phyloP scores from a whole-genome alignment of 768 basidiomycete genomes.

The Leccinum longicurvipes region DNA sequence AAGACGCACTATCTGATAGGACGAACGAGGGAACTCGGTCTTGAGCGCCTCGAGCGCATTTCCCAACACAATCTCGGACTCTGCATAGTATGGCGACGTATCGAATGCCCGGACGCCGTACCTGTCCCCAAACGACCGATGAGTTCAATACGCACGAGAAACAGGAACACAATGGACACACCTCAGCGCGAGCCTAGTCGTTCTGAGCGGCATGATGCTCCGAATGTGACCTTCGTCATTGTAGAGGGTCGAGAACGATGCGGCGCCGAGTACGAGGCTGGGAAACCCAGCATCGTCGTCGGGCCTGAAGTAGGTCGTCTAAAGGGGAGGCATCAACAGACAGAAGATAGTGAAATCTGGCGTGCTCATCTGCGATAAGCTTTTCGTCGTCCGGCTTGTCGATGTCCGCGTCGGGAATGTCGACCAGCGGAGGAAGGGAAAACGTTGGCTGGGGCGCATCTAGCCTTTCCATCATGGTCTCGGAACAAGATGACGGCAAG shows the following conservation, averaged over 20 bases:
- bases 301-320: slow-evolving; percentile 34
- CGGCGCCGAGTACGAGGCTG: slow-evolving; percentile 66
- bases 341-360: neutral
- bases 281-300: slow-evolving; percentile 30
- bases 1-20: slow-evolving; percentile 63
- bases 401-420: slow-evolving; percentile 39
- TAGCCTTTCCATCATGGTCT: slow-evolving; percentile 40
- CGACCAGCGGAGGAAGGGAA: slow-evolving; percentile 36
- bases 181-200: slow-evolving; percentile 75
- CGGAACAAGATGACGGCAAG: neutral
- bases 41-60: slow-evolving; percentile 56
- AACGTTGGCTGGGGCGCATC: slow-evolving; percentile 41
- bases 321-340: slow-evolving; percentile 5
- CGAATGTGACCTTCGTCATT: slow-evolving; percentile 57
- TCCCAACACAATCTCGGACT: slow-evolving; percentile 76
- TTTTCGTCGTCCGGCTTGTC: slow-evolving; percentile 38
- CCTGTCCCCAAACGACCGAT: slow-evolving; percentile 33
- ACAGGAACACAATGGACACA: slow-evolving; percentile 29
- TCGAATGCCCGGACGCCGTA: slow-evolving; percentile 83
- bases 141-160: neutral
- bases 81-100: slow-evolving; percentile 77
- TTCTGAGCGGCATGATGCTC: slow-evolving; percentile 56
- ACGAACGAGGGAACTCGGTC: slow-evolving; percentile 70
- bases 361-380: slow-evolving; percentile 31
- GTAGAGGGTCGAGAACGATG: slow-evolving; percentile 63